These are phyloP conservation scores for Lecanicillium sp. DNA, from an alignment of 2,329 filamentous ascomycete species.

Conservation along the genomic window DNA sequence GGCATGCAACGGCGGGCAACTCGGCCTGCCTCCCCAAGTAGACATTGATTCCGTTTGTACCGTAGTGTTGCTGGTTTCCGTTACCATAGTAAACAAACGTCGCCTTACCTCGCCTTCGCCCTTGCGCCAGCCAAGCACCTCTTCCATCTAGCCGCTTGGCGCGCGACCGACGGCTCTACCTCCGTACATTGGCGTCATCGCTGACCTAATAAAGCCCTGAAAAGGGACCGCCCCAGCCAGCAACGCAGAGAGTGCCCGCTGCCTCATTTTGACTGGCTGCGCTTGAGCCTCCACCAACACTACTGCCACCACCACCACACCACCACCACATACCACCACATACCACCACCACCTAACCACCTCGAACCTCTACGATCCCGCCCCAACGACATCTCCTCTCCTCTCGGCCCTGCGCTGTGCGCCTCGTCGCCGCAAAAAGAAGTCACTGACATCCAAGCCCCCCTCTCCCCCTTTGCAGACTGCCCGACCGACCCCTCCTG, in stretches of 20 bases:
- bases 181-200: slow-evolving; percentile 30
- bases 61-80: too few relatives aligned
- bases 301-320: slow-evolving; percentile 1
- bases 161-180: slow-evolving; percentile 10
- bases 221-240: slow-evolving; percentile 8
- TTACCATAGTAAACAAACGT: too few relatives aligned
- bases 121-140: too few relatives aligned
- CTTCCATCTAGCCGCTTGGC: too few relatives aligned
- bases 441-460: slow-evolving; percentile 4
- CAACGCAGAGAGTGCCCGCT: neutral
- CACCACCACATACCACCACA: slow-evolving; percentile 12
- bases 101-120: too few relatives aligned
- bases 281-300: slow-evolving; percentile 5
- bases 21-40: too few relatives aligned
- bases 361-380: slow-evolving; percentile 8
- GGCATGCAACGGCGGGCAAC: too few relatives aligned
- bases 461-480: neutral
- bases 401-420: neutral
- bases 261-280: neutral
- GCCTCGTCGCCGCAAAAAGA: slow-evolving; percentile 7
- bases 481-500: slow-evolving; percentile 2
- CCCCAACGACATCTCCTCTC: slow-evolving; percentile 11
- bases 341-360: slow-evolving; percentile 11
- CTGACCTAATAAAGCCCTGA: slow-evolving; percentile 28
- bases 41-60: too few relatives aligned